Base-by-base conservation (phyloP, 192 early-diverging fungal species). In the Podila horticola region DNA sequence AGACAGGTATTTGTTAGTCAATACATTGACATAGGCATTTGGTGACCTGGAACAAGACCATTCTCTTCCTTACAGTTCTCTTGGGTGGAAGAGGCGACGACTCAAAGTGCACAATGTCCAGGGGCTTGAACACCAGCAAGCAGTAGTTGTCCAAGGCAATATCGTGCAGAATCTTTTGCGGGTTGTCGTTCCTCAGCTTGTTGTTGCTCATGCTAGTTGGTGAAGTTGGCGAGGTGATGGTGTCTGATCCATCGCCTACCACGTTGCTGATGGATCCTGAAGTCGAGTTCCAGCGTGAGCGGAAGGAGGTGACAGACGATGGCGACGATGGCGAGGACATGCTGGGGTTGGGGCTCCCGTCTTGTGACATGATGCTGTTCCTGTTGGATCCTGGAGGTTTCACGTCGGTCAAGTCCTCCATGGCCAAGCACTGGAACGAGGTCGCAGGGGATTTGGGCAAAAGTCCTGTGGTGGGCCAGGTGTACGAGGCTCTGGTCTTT, bases 141-240 rank as follows among this genome's bases (percentile, higher is more conserved):
- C 91, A 91, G 74, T 92, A 94, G 70, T 94, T 93, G 64, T 95
- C 93, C 63, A 93, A 71, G 1, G 93, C 93, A 67, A 86, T 83
- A 65, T 91, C 91, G 79, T 94, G 91, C 55, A 89, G 64, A 29
- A 89, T 72, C 62, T 87, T 84, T n/a, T 85, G 69, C 20, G 89
- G 86, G 62, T 89, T 82, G 45, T 89, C 85, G 26, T 81, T 81
- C 4, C 77, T 50, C 19, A 81, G 57, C 57, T 72, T 72, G 65
- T 58, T 69, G 20, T 20, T 66, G 33, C 74, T 79, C 22, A 50
- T 20, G 60, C 55, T 29, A 33, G 31, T 12, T 0, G 52, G 34
- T 13, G 57, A 59, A 5, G 38, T 57, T 2, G 73, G 64, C 12
- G 66, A 62, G 6, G 57, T 59, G 22, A 66, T 61, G 19, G 62